These are phyloP conservation scores for Schizosaccharomyces octosporus DNA, from an alignment of 805 yeast species.

Conservation along the genomic window DNA sequence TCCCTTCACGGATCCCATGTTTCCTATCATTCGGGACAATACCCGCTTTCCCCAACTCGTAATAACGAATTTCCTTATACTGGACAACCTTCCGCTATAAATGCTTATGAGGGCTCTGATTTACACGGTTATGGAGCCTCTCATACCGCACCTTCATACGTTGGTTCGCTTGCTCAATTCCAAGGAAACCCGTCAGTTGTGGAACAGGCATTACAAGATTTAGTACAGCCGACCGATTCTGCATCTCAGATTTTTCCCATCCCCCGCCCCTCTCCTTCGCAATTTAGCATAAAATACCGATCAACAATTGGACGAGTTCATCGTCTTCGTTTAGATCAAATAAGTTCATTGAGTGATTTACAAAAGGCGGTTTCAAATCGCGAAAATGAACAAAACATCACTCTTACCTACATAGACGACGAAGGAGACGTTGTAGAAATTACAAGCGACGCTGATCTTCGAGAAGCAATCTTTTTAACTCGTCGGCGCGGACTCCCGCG, in stretches of 20 bases:
- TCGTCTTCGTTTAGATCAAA: conserved; percentile 34
- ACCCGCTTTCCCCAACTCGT: too few species aligned
- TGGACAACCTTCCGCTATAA: too few species aligned
- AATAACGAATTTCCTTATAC: too few species aligned
- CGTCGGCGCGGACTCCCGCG: conserved; percentile 10
- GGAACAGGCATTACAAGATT: not conserved
- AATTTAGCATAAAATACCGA: conserved; percentile 48
- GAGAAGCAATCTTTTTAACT: conserved; percentile 44
- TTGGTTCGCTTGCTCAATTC: not conserved
- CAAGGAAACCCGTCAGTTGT: not conserved
- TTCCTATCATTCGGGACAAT: too few species aligned
- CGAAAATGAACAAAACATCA: conserved; percentile 19
- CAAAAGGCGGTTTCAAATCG: conserved; percentile 16
- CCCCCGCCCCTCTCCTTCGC: conserved; percentile 7
- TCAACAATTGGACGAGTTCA: conserved; percentile 56
- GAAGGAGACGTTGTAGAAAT: conserved; percentile 63
- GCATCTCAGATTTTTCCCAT: not conserved
- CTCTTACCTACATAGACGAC: conserved; percentile 58
- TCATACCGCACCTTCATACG: not conserved
- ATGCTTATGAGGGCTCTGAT: too few species aligned
- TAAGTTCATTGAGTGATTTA: conserved; percentile 28
- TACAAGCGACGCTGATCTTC: conserved; percentile 46
- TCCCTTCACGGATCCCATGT: too few species aligned
- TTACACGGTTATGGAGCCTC: not conserved
- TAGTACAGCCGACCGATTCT: not conserved